A percentile compares a stretch with the other conserved stretches of the same genome.
These are phyloP conservation scores for Melastoma candidum DNA, from an alignment of 441 rosid species.

Conservation along the genomic window DNA sequence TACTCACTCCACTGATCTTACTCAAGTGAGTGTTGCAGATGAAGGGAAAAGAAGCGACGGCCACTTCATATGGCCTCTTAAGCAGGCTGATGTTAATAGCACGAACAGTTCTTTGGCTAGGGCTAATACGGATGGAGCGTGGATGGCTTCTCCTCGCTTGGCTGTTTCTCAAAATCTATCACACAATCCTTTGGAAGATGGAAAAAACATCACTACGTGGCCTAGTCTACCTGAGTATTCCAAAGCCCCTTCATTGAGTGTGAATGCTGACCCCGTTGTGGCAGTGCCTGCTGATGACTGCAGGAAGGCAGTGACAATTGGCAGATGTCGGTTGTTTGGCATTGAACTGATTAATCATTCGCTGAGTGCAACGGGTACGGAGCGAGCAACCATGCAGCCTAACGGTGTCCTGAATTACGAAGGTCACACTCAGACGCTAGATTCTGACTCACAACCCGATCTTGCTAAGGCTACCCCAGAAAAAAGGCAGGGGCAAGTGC, in stretches of 20 bases:
- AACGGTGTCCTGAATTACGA: slow-evolving; percentile 14
- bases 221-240: slow-evolving; percentile 24
- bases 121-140: slow-evolving; percentile 23
- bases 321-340: slow-evolving; percentile 68
- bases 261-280: slow-evolving; percentile 15
- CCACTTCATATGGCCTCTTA: slow-evolving; percentile 30
- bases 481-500: slow-evolving; percentile 28
- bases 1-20: slow-evolving; percentile 26
- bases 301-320: slow-evolving; percentile 31
- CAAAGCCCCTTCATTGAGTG: slow-evolving; percentile 17
- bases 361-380: slow-evolving; percentile 18
- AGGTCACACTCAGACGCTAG: slow-evolving; percentile 17
- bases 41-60: slow-evolving; percentile 41
- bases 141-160: slow-evolving; percentile 24
- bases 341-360: slow-evolving; percentile 42
- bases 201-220: slow-evolving; percentile 17
- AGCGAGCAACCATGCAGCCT: slow-evolving; percentile 25
- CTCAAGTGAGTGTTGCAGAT: slow-evolving; percentile 21
- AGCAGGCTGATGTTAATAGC: slow-evolving; percentile 27
- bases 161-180: slow-evolving; percentile 34
- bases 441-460: slow-evolving; percentile 32
- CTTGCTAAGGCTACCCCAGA: slow-evolving; percentile 20
- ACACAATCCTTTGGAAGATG: slow-evolving; percentile 29
- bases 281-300: slow-evolving; percentile 28
- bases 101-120: slow-evolving; percentile 15